Conservation (phyloP, 2,329 filamentous ascomycete species). For the Cladophialophora chaetospira region DNA sequence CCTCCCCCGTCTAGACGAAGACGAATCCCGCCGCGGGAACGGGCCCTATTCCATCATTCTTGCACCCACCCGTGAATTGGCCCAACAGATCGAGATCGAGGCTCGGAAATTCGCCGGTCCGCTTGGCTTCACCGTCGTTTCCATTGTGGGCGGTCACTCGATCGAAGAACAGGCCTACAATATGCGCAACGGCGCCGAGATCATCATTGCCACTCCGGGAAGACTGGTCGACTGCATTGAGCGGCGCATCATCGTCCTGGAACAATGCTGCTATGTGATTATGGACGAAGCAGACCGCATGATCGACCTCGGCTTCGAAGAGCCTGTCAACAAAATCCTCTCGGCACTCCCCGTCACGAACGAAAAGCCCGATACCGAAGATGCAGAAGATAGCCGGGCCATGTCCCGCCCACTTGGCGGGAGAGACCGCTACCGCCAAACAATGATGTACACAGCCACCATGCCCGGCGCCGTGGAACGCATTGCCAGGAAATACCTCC, state of each 20-base stretch:
- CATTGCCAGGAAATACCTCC: conserved; percentile 95
- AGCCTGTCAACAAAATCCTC: conserved; percentile 95
- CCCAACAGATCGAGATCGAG: conserved; percentile 94
- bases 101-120: conserved; percentile 89
- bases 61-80: conserved; percentile 93
- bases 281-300: conserved; percentile 99
- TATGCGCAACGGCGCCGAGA: conserved; percentile 89
- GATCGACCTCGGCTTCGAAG: conserved; percentile 98
- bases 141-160: conserved; percentile 95
- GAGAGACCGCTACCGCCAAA: conserved; percentile 84
- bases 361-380: conserved; percentile 92
- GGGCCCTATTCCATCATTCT: conserved; percentile 97
- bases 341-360: conserved; percentile 90
- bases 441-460: conserved; percentile 99
- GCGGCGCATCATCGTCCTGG: conserved; percentile 82
- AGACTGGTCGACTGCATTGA: conserved; percentile 97
- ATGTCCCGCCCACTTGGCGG: conserved; percentile 80
- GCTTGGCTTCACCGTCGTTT: conserved; percentile 90
- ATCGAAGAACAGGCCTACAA: conserved; percentile 92
- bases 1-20: conserved; percentile 78
- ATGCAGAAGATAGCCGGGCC: conserved; percentile 79
- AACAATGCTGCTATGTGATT: conserved; percentile 97
- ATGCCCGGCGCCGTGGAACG: conserved; percentile 92
- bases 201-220: conserved; percentile 97
- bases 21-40: conserved; percentile 84